Evolutionary conservation across 345 rosid species (phyloP), one percentile per base, ranked within the genome.

Genomic region (Psidium friedrichsthalianum): DNA sequence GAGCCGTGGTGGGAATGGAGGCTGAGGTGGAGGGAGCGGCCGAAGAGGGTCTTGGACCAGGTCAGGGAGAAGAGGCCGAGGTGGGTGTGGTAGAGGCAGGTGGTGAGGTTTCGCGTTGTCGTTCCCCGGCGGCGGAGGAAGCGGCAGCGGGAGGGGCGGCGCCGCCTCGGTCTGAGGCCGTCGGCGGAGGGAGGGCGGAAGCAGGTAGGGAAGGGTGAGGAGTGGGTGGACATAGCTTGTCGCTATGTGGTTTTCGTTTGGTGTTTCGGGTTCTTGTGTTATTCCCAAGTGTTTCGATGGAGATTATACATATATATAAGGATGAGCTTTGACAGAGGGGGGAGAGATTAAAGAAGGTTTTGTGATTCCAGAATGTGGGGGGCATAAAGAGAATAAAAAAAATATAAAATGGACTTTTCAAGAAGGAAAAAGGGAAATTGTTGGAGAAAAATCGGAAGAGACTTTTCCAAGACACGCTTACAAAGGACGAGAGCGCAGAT

Each of bases 1-100:
- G 49, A 51, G 76, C 92, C 93, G 18, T 84, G 84, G 29, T 95
- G 93, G 64, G 78, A 47, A 89, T 92, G 94, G 90, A 93, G 98
- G 80, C 91, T 87, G 89, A 96, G 97, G 86, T 91, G 89, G 83
- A 96, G 90, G n/a, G 97, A 94, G 89, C 94, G 98, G 84, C 99
- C 98, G 78, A 95, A 86, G 87, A 94, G 91, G 82, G 90, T 89
- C 5, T 93, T 86, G 15, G 98, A 94, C 99, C 99, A 97, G 27
- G 99, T 95, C 18, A 97, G 92, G 64, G 96, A 94, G 86, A 96
- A 97, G 8, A 94, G 87, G 13, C 99, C 99, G 22, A 94, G 92
- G 56, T 88, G 91, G 52, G 99, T 96, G 82, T 93, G 91, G 94
- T 96, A 97, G 5, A 96, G 90, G 61, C 94, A 94, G 11, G 97